Conservation (phyloP, 257 asterid species). For the Capsicum chinense region DNA sequence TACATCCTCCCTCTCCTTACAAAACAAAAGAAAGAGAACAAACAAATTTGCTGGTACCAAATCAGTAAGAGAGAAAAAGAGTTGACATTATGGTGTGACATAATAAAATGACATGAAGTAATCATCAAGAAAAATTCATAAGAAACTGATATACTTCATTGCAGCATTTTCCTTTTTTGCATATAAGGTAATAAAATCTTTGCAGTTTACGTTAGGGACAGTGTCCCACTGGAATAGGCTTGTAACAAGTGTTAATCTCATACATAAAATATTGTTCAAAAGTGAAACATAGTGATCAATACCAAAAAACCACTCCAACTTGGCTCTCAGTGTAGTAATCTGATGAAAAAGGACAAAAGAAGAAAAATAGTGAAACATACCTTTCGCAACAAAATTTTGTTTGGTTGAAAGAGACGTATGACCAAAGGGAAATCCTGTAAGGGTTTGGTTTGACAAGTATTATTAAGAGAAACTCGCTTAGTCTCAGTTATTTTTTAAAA, state of each 20-base stretch:
- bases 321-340: conserved; percentile 32
- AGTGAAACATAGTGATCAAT: no score
- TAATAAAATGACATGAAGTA: not conserved
- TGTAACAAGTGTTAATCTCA: conserved; percentile 14
- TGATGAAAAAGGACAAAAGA: conserved; percentile 27
- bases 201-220: conserved; percentile 14
- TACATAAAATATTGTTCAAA: not conserved
- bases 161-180: not conserved
- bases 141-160: not conserved
- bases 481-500: conserved; percentile 28
- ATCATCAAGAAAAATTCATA: conserved; percentile 6
- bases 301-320: conserved; percentile 27
- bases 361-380: conserved; percentile 53
- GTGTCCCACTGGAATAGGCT: conserved; percentile 12
- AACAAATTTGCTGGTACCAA: conserved; percentile 18
- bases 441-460: conserved; percentile 28
- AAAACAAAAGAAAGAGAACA: conserved; percentile 17
- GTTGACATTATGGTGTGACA: not conserved
- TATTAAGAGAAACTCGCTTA: conserved; percentile 26
- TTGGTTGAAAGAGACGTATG: conserved; percentile 79
- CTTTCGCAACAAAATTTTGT: conserved; percentile 87
- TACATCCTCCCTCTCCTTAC: conserved; percentile 12
- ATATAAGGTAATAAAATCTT: not conserved
- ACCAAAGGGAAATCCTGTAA: conserved; percentile 92
- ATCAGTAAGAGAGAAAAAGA: not conserved